Evolutionary conservation across 371 early-diverging fungal genomes (phyloP), one percentile per base, ranked within the genome.

Genomic region (Phascolomyces articulosus): DNA sequence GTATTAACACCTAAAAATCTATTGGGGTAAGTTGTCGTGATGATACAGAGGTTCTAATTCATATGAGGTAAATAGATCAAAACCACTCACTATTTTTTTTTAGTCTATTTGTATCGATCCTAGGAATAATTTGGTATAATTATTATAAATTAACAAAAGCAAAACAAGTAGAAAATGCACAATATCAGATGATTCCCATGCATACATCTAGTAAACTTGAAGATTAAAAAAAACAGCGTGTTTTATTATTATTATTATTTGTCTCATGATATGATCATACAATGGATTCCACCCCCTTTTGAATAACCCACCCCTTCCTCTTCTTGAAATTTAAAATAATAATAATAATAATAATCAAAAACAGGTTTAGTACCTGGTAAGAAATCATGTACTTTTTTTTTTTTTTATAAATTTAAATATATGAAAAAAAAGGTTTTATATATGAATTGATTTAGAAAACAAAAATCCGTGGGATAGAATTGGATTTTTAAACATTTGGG

Each of bases 101-200:
- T 75, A 87, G 87, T 4, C 56, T 87, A 41, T 57, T 82, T 44
- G 82, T 87, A n/a, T 87, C 87, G 0, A 85, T 87, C 51, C 62
- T 79, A 61, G 87, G 87, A 29, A 87, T 87, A 28, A 74, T 87
- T 60, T 68, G 73, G 11, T 83, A 87, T 68, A 87, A 87, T 53
- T 87, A 85, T 51, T 80, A 83, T 71, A 85, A 83, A 59, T 58
- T 84, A 24, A 73, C 76, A 11, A 82, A 75, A 54, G 41, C 62
- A 4, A 63, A 74, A 7, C 63, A 62, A n/a, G 16, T 58, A 13
- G 73, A 76, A 26, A 74, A 66, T 21, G 38, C 24, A 1, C 70
- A 60, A 38, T 73, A 73, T 54, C 69, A 66, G 29, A 67, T 69
- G 70, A 64, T 73, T 40, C 75, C 75, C 26, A 66, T 75, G 65